Evolutionary conservation across 2,329 filamentous ascomycete genomes (phyloP).

Genomic region (Phaeophleospora eucalypticola): DNA sequence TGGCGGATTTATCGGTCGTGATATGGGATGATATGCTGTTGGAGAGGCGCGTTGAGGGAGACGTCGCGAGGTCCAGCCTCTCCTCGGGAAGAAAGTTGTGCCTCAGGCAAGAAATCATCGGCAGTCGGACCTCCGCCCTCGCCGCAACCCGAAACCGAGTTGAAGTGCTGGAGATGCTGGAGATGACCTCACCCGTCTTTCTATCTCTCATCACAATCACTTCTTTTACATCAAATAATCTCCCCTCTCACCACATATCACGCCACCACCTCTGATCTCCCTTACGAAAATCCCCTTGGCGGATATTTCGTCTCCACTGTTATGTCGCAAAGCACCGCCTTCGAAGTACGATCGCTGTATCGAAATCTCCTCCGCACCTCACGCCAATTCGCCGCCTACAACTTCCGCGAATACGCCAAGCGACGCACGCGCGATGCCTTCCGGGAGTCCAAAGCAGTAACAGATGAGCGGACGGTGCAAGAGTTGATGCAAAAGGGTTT

Average conservation of each 20-base stretch:
- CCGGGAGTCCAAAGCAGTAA: conserved; percentile 68
- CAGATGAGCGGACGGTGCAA: conserved; percentile 73
- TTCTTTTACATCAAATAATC: conserved; percentile 1
- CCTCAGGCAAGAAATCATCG: conserved; percentile 5
- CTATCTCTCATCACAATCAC: conserved; percentile 1
- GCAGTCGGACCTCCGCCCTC: conserved; percentile 10
- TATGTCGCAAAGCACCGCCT: conserved; percentile 20
- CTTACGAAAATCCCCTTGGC: conserved; percentile 1
- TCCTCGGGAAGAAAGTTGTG: background rate
- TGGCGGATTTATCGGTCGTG: background rate
- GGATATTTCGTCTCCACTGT: background rate
- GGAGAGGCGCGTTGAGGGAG: background rate
- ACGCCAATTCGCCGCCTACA: conserved; percentile 85
- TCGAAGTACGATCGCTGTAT: conserved; percentile 50
- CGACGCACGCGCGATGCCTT: conserved; percentile 89
- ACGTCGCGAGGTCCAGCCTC: background rate
- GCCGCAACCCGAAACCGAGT: background rate
- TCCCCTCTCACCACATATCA: conserved; percentile 4
- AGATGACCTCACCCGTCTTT: background rate
- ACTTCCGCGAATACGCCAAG: conserved; percentile 95
- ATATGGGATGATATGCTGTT: background rate
- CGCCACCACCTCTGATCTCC: conserved; percentile 5
- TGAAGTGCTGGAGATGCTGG: background rate
- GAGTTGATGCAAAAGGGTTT: conserved; percentile 85
- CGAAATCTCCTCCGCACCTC: conserved; percentile 85